A percentile compares a stretch with the other conserved stretches of the same genome.
Evolutionary conservation across 306 rosid species (phyloP).

Genomic region (Ammopiptanthus mongolicus): DNA sequence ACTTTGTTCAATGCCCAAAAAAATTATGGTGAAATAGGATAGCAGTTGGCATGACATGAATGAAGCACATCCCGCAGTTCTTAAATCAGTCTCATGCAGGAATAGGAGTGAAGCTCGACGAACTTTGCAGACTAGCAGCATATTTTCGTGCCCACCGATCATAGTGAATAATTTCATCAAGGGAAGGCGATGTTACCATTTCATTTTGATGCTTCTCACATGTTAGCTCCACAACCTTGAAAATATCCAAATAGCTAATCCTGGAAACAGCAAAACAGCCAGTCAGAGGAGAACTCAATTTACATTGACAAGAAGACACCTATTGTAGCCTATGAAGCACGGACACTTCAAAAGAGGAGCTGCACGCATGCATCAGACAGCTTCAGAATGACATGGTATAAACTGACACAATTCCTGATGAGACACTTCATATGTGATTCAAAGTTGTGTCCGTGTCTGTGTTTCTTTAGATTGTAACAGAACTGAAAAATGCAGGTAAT

Average conservation of each 20-base stretch:
- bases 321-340: background rate
- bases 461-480: background rate
- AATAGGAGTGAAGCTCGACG: slow-evolving; percentile 44
- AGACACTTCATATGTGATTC: no score
- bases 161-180: slow-evolving; percentile 85
- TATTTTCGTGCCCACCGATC: slow-evolving; percentile 85
- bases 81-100: slow-evolving; percentile 42
- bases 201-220: slow-evolving; percentile 75
- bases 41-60: slow-evolving; percentile 13
- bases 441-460: no score
- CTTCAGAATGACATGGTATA: background rate
- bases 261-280: slow-evolving; percentile 39
- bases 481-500: background rate
- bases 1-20: slow-evolving; percentile 12
- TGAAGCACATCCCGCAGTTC: background rate
- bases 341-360: background rate
- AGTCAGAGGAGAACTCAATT: background rate
- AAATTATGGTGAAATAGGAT: background rate
- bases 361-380: background rate
- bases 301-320: background rate
- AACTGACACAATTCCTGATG: background rate
- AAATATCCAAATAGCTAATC: slow-evolving; percentile 84
- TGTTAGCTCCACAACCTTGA: slow-evolving; percentile 90
- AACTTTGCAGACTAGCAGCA: slow-evolving; percentile 58
- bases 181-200: slow-evolving; percentile 65